Percentiles rank a stretch among this genome's conserved stretches.
phyloP scores from a whole-genome alignment of 1,139 yeast genomes.

The Taphrina sp. region DNA sequence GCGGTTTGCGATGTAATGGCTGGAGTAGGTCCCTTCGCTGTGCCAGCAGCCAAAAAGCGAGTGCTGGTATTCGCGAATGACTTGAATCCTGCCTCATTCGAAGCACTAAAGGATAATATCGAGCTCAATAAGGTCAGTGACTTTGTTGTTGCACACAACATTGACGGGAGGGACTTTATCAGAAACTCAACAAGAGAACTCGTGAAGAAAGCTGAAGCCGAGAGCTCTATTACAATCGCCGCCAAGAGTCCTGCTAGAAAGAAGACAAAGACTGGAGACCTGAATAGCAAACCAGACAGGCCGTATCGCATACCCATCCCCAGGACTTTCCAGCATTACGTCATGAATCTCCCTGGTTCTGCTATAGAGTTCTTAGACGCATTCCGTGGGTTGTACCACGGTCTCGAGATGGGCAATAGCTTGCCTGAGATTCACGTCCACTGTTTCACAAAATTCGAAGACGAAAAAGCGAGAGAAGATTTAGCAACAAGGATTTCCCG shows the following conservation, averaged over 20 bases:
- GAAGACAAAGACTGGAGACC: not conserved
- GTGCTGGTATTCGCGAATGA: slow-evolving; percentile 88
- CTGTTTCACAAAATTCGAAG: slow-evolving; percentile 79
- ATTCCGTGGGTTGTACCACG: slow-evolving; percentile 42
- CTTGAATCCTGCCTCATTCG: slow-evolving; percentile 80
- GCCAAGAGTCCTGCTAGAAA: slow-evolving; percentile 2
- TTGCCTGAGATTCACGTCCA: slow-evolving; percentile 83
- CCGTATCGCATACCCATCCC: slow-evolving; percentile 50
- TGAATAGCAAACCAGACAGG: not conserved
- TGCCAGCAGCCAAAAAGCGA: slow-evolving; percentile 87
- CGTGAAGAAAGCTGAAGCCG: slow-evolving; percentile 41
- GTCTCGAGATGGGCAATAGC: slow-evolving; percentile 46
- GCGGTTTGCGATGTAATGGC: slow-evolving; percentile 95
- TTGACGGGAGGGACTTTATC: slow-evolving; percentile 84
- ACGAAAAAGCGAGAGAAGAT: slow-evolving; percentile 44
- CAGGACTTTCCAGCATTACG: slow-evolving; percentile 63
- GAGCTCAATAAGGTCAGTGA: slow-evolving; percentile 52
- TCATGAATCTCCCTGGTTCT: slow-evolving; percentile 93
- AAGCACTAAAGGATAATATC: slow-evolving; percentile 66
- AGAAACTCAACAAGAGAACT: slow-evolving; percentile 57
- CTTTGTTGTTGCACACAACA: slow-evolving; percentile 63
- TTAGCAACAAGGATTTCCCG: slow-evolving; percentile 51
- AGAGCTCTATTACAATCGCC: slow-evolving; percentile 33
- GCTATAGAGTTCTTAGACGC: slow-evolving; percentile 73
- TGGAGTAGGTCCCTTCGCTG: slow-evolving; percentile 97